These are phyloP conservation scores for Waltergamsia citrina DNA, from an alignment of 2,329 filamentous ascomycete species.

Conservation along the genomic window DNA sequence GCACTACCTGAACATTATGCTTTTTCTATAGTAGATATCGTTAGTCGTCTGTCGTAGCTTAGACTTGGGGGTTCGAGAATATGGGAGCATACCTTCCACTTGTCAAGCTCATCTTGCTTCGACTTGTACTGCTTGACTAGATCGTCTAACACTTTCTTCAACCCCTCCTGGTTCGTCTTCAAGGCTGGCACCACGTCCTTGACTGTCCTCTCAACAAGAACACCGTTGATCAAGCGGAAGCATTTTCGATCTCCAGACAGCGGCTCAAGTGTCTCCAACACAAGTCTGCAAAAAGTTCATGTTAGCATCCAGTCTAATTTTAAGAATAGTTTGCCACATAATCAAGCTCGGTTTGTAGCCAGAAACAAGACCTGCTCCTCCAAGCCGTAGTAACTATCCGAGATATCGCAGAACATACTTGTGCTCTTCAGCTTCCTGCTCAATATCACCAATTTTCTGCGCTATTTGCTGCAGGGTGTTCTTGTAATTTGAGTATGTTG, in stretches of 20 bases:
- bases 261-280: slow-evolving; percentile 82
- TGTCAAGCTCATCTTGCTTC: slow-evolving; percentile 92
- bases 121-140: slow-evolving; percentile 92
- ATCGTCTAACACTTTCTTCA: slow-evolving; percentile 91
- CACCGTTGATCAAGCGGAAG: slow-evolving; percentile 97
- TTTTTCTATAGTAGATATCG: slow-evolving; percentile 55
- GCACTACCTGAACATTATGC: slow-evolving; percentile 81
- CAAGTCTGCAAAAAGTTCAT: slow-evolving; percentile 60
- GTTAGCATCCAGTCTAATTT: too few species aligned
- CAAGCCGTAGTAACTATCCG: too few species aligned
- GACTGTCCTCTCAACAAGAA: slow-evolving; percentile 88
- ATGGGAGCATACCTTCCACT: slow-evolving; percentile 70
- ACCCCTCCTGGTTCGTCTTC: slow-evolving; percentile 85
- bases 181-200: slow-evolving; percentile 85
- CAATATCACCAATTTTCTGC: slow-evolving; percentile 93
- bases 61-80: too few species aligned
- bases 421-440: slow-evolving; percentile 95
- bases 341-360: too few species aligned
- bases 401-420: too few species aligned
- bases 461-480: slow-evolving; percentile 82
- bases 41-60: slow-evolving; percentile 5
- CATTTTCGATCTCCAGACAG: slow-evolving; percentile 83
- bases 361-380: too few species aligned
- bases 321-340: too few species aligned
- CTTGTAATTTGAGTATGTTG: slow-evolving; percentile 70